These are phyloP conservation scores for Rhododendron simsii DNA, from an alignment of 148 eudicot genomes.

Conservation along the genomic window DNA sequence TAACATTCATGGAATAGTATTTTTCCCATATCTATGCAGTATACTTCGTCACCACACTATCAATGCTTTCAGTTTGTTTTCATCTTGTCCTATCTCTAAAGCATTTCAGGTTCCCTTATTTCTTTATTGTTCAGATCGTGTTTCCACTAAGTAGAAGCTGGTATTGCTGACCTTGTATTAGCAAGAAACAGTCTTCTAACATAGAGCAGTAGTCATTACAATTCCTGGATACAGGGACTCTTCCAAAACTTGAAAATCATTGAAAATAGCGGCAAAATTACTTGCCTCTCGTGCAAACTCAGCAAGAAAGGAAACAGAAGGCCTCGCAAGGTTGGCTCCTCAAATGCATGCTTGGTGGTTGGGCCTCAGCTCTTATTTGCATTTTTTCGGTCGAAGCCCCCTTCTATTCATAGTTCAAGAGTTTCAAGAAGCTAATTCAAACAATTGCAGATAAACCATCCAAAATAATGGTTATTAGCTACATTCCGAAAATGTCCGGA, in stretches of 20 bases:
- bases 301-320: background rate
- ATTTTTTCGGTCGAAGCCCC: background rate
- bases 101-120: background rate
- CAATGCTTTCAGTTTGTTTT: background rate
- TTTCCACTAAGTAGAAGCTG: background rate
- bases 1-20: background rate
- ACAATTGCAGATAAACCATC: background rate
- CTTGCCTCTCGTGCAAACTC: background rate
- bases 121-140: background rate
- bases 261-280: background rate
- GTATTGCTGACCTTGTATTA: background rate
- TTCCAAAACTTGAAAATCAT: background rate
- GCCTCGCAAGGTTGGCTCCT: background rate
- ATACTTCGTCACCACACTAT: background rate
- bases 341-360: background rate
- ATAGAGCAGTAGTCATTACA: background rate
- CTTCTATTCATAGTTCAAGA: background rate
- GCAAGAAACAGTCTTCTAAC: background rate
- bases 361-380: background rate
- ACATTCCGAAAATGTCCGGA: background rate
- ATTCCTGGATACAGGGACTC: background rate
- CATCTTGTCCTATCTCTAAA: background rate
- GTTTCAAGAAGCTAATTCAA: background rate
- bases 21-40: background rate
- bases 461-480: background rate